Conservation (phyloP, 2,329 filamentous ascomycete species). For the Alternaria viburni region DNA sequence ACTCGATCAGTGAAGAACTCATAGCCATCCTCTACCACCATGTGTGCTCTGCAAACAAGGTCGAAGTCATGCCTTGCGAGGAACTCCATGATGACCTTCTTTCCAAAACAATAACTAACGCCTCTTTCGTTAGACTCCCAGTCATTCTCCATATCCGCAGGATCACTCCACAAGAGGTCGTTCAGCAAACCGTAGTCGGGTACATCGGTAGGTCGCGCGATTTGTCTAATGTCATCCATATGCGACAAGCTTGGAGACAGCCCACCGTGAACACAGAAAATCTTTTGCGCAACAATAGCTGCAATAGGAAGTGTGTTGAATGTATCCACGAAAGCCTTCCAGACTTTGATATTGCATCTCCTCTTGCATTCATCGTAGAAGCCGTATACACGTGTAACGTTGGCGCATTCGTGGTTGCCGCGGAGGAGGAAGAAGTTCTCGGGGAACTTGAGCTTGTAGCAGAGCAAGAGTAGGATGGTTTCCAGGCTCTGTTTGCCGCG, state of each 20-base stretch:
- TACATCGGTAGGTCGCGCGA: conserved; percentile 93
- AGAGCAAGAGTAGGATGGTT: conserved; percentile 88
- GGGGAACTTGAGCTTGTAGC: conserved; percentile 96
- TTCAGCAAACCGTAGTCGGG: conserved; percentile 96
- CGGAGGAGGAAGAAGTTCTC: conserved; percentile 96
- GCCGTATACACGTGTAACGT: conserved; percentile 92
- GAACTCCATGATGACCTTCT: conserved; percentile 97
- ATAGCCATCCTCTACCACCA: conserved; percentile 99
- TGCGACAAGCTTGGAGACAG: conserved; percentile 89
- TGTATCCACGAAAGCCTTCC: conserved; percentile 97
- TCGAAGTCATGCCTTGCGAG: conserved; percentile 95
- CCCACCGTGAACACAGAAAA: conserved; percentile 96
- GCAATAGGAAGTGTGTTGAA: conserved; percentile 97
- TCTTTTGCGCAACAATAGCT: conserved; percentile 95
- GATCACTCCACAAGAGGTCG: conserved; percentile 95
- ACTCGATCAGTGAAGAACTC: conserved; percentile 98
- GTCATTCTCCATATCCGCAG: conserved; percentile 95
- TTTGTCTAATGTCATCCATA: conserved; percentile 98
- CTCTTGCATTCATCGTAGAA: conserved; percentile 99
- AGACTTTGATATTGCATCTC: conserved; percentile 93
- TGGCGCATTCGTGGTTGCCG: conserved; percentile 96
- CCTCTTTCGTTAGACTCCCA: conserved; percentile 98
- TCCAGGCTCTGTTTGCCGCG: conserved; percentile 95
- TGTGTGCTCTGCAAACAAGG: conserved; percentile 94
- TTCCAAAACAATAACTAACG: conserved; percentile 98